Evolutionary conservation across 129 eudicot genomes (phyloP).

Genomic region (Sambucus nigra): DNA sequence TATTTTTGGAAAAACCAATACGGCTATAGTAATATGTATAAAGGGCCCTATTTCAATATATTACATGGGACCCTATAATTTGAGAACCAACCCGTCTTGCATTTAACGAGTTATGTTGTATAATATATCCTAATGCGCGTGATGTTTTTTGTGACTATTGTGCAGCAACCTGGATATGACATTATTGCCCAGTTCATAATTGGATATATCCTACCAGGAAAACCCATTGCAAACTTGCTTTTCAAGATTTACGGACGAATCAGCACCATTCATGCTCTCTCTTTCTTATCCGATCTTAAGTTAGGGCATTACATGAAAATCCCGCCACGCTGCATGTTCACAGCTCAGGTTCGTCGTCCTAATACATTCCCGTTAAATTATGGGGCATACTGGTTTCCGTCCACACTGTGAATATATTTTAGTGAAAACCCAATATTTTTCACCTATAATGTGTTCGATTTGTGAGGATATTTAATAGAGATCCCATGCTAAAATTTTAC

Average conservation of each 20-base stretch:
- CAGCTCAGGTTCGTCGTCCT: slow-evolving; percentile 56
- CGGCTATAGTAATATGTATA: too few relatives aligned
- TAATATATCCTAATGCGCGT: background rate
- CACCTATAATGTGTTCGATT: too few relatives aligned
- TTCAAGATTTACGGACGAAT: slow-evolving; percentile 94
- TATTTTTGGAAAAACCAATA: too few relatives aligned
- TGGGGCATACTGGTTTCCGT: too few relatives aligned
- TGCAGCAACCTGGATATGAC: slow-evolving; percentile 99
- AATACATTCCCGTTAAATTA: background rate
- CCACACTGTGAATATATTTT: too few relatives aligned
- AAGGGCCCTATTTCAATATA: too few relatives aligned
- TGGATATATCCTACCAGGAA: slow-evolving; percentile 87
- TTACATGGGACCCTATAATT: background rate
- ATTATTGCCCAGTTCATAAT: slow-evolving; percentile 87
- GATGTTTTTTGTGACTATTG: background rate
- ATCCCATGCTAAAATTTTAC: too few relatives aligned
- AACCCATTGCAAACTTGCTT: slow-evolving; percentile 82
- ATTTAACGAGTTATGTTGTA: too few relatives aligned
- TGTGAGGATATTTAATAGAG: too few relatives aligned
- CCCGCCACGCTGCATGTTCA: slow-evolving; percentile 88
- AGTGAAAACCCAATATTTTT: too few relatives aligned
- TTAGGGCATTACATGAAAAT: slow-evolving; percentile 98
- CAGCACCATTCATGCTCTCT: slow-evolving; percentile 81
- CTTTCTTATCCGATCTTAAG: slow-evolving; percentile 85
- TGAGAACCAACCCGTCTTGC: background rate